phyloP scores from a whole-genome alignment of 2,329 filamentous ascomycete species.

The Pseudogymnoascus pannorum region DNA sequence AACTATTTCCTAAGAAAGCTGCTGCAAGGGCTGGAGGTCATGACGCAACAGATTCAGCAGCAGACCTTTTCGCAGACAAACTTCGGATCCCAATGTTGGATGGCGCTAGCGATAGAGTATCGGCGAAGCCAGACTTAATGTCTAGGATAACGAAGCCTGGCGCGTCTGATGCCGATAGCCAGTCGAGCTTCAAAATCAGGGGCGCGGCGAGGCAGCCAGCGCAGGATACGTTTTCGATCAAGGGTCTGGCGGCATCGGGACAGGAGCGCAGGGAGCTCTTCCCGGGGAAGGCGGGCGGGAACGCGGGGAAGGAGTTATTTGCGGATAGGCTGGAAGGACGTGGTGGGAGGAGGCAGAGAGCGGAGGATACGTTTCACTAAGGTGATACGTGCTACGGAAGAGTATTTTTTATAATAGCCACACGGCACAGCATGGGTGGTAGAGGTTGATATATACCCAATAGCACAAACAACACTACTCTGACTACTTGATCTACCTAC shows the following conservation, averaged over 20 bases:
- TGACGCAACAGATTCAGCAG: conserved; percentile 47
- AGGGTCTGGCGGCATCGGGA: conserved; percentile 53
- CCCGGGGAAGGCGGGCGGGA: conserved; percentile 52
- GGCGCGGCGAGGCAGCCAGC: conserved; percentile 43
- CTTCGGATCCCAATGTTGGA: conserved; percentile 44
- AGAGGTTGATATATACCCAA: conserved; percentile 2
- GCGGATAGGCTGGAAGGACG: conserved; percentile 51
- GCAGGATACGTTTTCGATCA: conserved; percentile 55
- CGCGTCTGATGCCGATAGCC: conserved; percentile 22
- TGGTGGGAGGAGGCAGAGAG: conserved; percentile 54
- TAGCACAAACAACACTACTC: conserved; percentile 7
- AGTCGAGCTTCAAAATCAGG: conserved; percentile 49
- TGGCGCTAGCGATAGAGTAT: conserved; percentile 30
- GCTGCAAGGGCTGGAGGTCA: conserved; percentile 41
- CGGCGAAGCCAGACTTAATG: conserved; percentile 16
- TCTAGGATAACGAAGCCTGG: conserved; percentile 18
- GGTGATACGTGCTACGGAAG: not conserved
- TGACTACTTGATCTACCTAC: not conserved
- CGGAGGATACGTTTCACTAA: conserved; percentile 65
- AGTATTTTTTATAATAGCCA: not conserved
- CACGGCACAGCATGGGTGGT: not conserved
- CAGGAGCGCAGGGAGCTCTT: conserved; percentile 59
- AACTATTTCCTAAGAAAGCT: conserved; percentile 49
- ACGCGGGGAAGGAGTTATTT: conserved; percentile 64
- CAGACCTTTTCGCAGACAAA: conserved; percentile 41